Conservation (phyloP, 148 eudicot species). For the Nepenthes mirabilis region DNA sequence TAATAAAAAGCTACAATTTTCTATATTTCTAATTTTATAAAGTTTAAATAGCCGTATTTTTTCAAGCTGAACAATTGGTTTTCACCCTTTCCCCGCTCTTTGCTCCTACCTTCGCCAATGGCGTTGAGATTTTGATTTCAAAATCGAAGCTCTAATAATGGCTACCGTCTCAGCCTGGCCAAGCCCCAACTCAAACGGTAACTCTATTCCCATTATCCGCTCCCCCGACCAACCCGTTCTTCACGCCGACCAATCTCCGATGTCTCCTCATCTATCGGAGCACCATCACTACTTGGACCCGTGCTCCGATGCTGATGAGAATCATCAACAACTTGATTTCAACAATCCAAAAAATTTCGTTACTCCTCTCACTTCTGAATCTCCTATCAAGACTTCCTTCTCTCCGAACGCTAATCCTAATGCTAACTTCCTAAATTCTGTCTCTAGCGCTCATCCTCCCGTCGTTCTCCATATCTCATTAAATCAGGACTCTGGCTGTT, state of each 20-base stretch:
- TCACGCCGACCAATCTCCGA: slow-evolving; percentile 13
- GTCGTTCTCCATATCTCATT: slow-evolving; percentile 53
- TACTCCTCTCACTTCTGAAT: slow-evolving; percentile 7
- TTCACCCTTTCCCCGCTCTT: too few relatives aligned
- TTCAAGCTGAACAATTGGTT: too few relatives aligned
- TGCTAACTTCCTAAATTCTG: slow-evolving; percentile 9
- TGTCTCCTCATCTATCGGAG: slow-evolving; percentile 17
- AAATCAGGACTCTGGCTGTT: slow-evolving; percentile 75
- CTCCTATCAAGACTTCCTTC: slow-evolving; percentile 11
- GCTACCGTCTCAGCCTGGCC: slow-evolving; percentile 15
- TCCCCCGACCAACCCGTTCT: slow-evolving; percentile 6
- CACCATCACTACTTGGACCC: slow-evolving; percentile 12
- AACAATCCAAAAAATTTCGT: slow-evolving; percentile 1
- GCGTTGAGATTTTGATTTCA: too few relatives aligned
- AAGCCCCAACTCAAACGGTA: slow-evolving; percentile 20
- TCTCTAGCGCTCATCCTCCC: slow-evolving; percentile 11
- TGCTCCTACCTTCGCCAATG: too few relatives aligned
- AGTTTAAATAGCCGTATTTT: too few relatives aligned
- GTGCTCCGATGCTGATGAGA: slow-evolving; percentile 5
- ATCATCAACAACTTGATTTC: not conserved
- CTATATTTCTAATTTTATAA: too few relatives aligned
- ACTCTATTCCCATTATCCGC: slow-evolving; percentile 14
- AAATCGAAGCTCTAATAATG: not conserved
- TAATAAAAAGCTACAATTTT: too few relatives aligned
- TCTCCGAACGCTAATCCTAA: slow-evolving; percentile 7